A percentile compares a stretch with the other conserved stretches of the same genome.
These are phyloP conservation scores for Myochromella boudieri DNA, from an alignment of 768 basidiomycete genomes.

Conservation along the genomic window DNA sequence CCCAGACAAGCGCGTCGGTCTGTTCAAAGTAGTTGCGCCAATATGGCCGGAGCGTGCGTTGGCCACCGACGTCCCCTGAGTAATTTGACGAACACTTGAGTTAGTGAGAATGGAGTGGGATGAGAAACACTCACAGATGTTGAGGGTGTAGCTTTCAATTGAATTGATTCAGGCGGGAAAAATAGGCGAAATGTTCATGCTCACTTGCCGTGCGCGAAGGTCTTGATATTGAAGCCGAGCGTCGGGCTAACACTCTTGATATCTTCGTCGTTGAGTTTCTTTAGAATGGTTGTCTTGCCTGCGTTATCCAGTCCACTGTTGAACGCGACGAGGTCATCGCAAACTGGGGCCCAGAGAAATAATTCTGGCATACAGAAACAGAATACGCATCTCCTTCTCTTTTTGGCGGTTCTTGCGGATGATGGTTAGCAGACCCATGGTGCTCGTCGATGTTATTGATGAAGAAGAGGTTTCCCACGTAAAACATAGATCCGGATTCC, in stretches of 20 bases:
- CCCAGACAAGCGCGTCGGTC: conserved; percentile 98
- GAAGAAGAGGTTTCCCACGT: conserved; percentile 6
- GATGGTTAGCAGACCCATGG: conserved; percentile 93
- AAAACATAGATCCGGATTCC: not conserved
- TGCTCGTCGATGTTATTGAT: not conserved
- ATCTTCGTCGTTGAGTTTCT: conserved; percentile 92
- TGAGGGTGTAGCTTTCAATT: conserved; percentile 65
- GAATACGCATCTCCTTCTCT: conserved; percentile 93
- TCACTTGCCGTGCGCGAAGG: conserved; percentile 87
- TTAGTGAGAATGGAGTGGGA: not conserved
- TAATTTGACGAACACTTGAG: conserved; percentile 4
- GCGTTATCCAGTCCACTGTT: conserved; percentile 95
- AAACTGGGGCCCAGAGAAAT: conserved; percentile 1
- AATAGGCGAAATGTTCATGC: conserved; percentile 6
- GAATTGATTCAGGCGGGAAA: not conserved
- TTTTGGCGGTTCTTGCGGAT: conserved; percentile 95
- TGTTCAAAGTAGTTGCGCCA: conserved; percentile 99
- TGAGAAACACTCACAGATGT: conserved; percentile 63
- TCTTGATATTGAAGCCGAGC: conserved; percentile 98
- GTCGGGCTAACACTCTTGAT: conserved; percentile 88
- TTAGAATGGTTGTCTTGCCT: conserved; percentile 97
- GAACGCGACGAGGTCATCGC: conserved; percentile 12
- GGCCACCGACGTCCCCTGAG: conserved; percentile 97
- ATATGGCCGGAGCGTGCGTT: conserved; percentile 92
- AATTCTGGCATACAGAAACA: conserved; percentile 66